Evolutionary conservation across 208 protist genomes (phyloP).

Genomic region (Acanthamoeba sp.): DNA sequence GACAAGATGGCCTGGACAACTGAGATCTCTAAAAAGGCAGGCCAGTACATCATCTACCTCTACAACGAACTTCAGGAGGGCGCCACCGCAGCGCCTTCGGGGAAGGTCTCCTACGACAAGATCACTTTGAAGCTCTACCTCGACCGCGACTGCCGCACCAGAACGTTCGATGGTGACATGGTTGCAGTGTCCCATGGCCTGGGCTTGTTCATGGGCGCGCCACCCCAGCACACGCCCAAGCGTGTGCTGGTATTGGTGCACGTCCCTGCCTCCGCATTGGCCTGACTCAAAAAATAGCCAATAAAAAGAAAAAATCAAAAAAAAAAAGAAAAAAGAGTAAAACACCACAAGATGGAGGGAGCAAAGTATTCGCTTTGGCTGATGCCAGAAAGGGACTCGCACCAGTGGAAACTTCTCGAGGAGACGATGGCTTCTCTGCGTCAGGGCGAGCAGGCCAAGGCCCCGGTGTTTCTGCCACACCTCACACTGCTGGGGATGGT

Average conservation of each 20-base stretch:
- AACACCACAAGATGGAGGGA: too few relatives aligned
- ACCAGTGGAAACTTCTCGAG: neutral
- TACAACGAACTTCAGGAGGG: neutral
- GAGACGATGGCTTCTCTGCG: neutral
- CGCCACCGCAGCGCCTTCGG: neutral
- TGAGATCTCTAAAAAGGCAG: neutral
- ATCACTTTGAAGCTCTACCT: neutral
- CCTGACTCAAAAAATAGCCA: too few relatives aligned
- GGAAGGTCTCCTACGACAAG: neutral
- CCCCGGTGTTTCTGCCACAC: neutral
- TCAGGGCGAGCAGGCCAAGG: neutral
- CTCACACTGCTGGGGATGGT: neutral
- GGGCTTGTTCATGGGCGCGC: neutral
- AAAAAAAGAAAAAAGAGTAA: too few relatives aligned
- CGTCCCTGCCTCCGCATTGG: neutral
- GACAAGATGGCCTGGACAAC: neutral
- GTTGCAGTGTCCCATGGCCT: neutral
- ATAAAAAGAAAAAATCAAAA: too few relatives aligned
- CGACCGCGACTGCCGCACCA: neutral
- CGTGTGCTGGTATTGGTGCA: neutral
- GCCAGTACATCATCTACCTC: neutral
- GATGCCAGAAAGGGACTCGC: neutral
- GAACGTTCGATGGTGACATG: neutral
- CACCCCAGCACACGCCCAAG: neutral
- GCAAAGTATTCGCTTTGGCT: neutral